These are phyloP conservation scores for Rosa persica DNA, from an alignment of 306 rosid species.

Conservation along the genomic window DNA sequence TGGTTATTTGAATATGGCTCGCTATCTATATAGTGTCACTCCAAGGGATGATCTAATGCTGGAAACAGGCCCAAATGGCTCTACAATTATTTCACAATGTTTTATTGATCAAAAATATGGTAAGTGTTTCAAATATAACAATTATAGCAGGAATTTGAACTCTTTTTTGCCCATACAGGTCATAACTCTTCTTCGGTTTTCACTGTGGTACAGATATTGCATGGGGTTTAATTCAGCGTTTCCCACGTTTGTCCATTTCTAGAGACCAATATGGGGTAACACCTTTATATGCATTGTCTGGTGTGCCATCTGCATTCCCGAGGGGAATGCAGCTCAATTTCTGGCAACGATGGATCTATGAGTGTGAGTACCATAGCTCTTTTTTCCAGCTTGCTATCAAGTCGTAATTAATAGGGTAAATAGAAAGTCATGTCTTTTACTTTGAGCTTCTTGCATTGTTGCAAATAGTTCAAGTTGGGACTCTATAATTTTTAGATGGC, in stretches of 20 bases:
- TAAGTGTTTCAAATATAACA: neutral
- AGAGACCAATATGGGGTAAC: neutral
- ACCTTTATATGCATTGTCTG: neutral
- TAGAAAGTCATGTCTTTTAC: too few relatives aligned
- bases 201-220: constrained; percentile 2
- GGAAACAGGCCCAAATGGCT: neutral
- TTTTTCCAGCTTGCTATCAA: neutral
- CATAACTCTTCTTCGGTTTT: neutral
- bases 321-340: neutral
- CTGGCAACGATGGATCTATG: constrained; percentile 16
- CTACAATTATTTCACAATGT: neutral
- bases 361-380: neutral
- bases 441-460: too few relatives aligned
- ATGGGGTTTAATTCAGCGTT: neutral
- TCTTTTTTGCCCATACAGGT: too few relatives aligned
- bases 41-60: neutral
- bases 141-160: neutral
- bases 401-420: too few relatives aligned
- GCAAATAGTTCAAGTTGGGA: too few relatives aligned
- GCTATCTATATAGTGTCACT: constrained; percentile 7
- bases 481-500: neutral
- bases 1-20: neutral
- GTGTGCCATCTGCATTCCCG: neutral
- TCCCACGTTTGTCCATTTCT: neutral
- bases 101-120: neutral